These are phyloP conservation scores for Schwanniomyces sp. DNA, from an alignment of 805 yeast genomes.

Conservation along the genomic window DNA sequence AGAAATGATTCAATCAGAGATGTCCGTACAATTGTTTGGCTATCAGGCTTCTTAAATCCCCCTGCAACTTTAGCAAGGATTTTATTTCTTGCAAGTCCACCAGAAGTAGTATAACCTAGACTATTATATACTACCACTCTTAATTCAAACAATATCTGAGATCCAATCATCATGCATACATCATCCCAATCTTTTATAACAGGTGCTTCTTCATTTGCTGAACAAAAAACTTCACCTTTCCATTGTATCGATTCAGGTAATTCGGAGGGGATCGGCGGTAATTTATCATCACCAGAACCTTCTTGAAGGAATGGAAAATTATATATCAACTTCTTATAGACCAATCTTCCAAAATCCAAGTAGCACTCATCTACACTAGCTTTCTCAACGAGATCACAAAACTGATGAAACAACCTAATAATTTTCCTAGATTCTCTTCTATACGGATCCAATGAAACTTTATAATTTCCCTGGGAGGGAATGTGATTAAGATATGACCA, in stretches of 20 bases:
- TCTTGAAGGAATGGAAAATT: conserved; percentile 47
- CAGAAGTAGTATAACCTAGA: conserved; percentile 83
- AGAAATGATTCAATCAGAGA: conserved; percentile 52
- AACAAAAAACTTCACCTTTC: conserved; percentile 25
- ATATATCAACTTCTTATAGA: conserved; percentile 43
- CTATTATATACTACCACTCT: conserved; percentile 52
- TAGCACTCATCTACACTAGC: conserved; percentile 96
- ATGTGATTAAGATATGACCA: conserved; percentile 72
- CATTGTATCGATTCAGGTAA: conserved; percentile 33
- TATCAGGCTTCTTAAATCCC: conserved; percentile 79
- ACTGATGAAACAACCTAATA: conserved; percentile 57
- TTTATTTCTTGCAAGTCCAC: conserved; percentile 79
- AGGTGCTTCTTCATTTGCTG: conserved; percentile 11
- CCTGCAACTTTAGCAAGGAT: conserved; percentile 85
- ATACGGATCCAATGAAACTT: conserved; percentile 90
- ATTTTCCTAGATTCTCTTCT: conserved; percentile 84
- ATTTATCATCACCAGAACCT: conserved; percentile 15
- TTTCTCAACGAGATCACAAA: conserved; percentile 76
- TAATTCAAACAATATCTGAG: conserved; percentile 54
- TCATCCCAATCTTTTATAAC: conserved; percentile 70
- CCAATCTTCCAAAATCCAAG: conserved; percentile 73
- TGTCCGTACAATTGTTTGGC: conserved; percentile 72
- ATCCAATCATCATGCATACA: conserved; percentile 63
- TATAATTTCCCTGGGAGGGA: conserved; percentile 64
- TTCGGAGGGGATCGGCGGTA: conserved; percentile 47